Conservation (phyloP, 2,329 filamentous ascomycete genomes). For the Pestalotiopsis sp. region DNA sequence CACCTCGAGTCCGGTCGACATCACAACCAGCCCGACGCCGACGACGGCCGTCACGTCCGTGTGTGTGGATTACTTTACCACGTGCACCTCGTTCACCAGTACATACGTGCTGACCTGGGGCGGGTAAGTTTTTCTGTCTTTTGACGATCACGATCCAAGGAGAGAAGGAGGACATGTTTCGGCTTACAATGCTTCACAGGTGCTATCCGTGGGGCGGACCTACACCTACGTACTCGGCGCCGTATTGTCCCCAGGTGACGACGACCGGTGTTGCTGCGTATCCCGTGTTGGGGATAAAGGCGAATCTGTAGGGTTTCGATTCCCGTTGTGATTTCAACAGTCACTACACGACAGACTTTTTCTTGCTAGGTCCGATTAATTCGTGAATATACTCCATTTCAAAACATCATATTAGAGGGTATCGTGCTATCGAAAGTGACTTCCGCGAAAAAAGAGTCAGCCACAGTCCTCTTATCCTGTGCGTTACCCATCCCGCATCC, state of each 20-base stretch:
- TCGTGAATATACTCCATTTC: too few relatives aligned
- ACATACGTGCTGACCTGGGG: constrained; percentile 5
- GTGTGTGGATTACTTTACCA: constrained; percentile 1
- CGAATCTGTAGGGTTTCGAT: background rate
- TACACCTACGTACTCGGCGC: constrained; percentile 2
- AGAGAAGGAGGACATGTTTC: background rate
- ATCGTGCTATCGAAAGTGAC: too few relatives aligned
- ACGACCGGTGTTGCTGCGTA: background rate
- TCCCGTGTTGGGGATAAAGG: background rate
- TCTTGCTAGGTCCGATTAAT: too few relatives aligned
- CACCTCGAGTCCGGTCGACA: background rate
- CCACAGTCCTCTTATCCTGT: too few relatives aligned
- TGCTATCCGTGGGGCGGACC: background rate
- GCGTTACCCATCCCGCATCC: too few relatives aligned
- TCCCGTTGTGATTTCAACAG: background rate
- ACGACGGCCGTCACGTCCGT: background rate
- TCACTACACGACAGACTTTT: too few relatives aligned
- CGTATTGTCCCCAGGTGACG: background rate
- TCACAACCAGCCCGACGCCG: background rate
- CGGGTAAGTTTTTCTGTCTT: constrained; percentile 7
- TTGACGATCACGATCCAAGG: too few relatives aligned
- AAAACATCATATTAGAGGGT: too few relatives aligned
- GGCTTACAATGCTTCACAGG: background rate
- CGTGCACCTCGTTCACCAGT: background rate
- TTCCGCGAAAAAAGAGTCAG: too few relatives aligned